Base-by-base conservation (phyloP, 2,329 filamentous ascomycete species). In the Penicillium sp. region DNA sequence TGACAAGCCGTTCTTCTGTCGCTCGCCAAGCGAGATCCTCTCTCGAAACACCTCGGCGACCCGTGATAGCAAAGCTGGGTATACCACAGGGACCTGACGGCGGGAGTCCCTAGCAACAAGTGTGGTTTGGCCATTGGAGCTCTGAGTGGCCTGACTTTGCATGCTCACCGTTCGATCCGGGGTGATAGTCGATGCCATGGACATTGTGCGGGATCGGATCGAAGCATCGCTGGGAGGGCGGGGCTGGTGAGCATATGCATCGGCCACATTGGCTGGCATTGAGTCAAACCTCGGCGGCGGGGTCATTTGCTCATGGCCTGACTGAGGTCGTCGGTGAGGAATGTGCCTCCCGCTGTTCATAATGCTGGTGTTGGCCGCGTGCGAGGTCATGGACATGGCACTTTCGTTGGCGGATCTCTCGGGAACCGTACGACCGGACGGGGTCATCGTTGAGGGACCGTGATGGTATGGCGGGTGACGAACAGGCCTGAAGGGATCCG, bases 321-420 rank as follows among this genome's bases (percentile, higher is more conserved):
- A 86, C 59, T 87, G 86, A 60, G 85, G 80, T 63, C 83, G 82
- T 76, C 90, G 85, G 69, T 88, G 90, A 2, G 95, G 95, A 65
- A 99, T 96, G 19, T 96, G 84, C 66, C 95, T 86, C 50, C 95
- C 95, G 19, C 71, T 76, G 72, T 91, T 96, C 86, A 94, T 96
- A 6, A 93, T 97, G 76, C 92, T 82, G 69, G 90, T 84, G 67
- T 96, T 91, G 55, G 89, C 83, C 3, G 88, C 83, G 66, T 92
- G 90, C 10, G 90, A 91, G 5, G 89, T 95, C 89, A 99, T 89
- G 47, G 94, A 96, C 95, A 98, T 98, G 63, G 95, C 88, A 58
- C 95, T 87, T 75, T 98, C 94, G 69, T 98, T 94, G 56, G 96
- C 91, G 61, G 93, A 90, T 55, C 94, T 87, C 72, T 97, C 93